Base-by-base conservation (phyloP, 148 eudicot species). In the Pharnaceum exiguum region DNA sequence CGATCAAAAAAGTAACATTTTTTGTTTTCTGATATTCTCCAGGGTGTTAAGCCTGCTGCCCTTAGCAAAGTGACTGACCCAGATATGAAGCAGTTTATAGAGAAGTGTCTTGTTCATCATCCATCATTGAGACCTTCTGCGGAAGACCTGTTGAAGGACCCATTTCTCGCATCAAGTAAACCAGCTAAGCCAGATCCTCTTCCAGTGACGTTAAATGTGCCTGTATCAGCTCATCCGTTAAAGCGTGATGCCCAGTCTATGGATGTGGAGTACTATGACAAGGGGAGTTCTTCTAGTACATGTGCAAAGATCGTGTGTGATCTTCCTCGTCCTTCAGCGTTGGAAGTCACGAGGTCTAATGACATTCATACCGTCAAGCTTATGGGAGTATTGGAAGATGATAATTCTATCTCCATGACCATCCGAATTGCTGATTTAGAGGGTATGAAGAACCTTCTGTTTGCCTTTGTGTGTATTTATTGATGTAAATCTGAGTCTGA, bases 11-110 rank as follows among this genome's bases (percentile, higher is more conserved):
- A 45, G 26, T 2, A 5, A 43, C 10, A 18, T 6, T 12, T 33
- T 46, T 17, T 31, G 10, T 11, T 47, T 0, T 35, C 21, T 46
- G 27, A 8, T 52, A 38, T 47, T 38, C 7, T 29, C 25, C 59
- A 88, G 90, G 96, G 96, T 46, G 54, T 79, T 54, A 89, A 75
- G 62, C 87, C 87, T 49, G 74, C 65, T 27, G 69, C 68, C 51
- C 77, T 82, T 50, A 61, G 59, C 57, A 70, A 49, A 60, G 81
- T 82, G 49, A 44, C 62, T 31, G 67, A 78, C 46, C 67, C 65
- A 30, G 59, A 78, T 67, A 51, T 76, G 56, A 78, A 61, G 71
- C 65, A 71, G 24, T 76, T 79, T 57, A 79, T 82, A 35, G 80
- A 79, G 46, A 74, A 77, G 59, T 82, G 82, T 44, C 49, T 79